These are phyloP conservation scores for Curvularia hawaiiensis DNA, from an alignment of 2,329 filamentous ascomycete genomes.

Conservation along the genomic window DNA sequence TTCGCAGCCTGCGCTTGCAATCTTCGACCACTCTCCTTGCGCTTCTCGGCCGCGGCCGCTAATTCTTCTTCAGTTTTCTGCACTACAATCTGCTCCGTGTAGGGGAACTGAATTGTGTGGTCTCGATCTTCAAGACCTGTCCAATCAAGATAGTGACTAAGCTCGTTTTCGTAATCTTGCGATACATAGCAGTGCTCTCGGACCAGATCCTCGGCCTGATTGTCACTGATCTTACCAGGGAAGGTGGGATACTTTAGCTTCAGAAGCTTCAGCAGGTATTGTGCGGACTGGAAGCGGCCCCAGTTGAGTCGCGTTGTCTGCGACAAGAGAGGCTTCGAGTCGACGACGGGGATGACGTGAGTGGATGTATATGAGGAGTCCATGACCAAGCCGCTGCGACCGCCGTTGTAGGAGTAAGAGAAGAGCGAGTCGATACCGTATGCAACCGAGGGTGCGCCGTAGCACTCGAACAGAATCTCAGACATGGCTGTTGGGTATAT, in stretches of 20 bases:
- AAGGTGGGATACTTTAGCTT: conserved; percentile 91
- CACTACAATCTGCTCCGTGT: conserved; percentile 84
- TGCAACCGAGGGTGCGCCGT: conserved; percentile 84
- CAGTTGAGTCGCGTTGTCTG: conserved; percentile 92
- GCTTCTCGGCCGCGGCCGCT: conserved; percentile 85
- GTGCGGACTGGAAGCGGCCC: conserved; percentile 88
- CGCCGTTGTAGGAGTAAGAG: conserved; percentile 91
- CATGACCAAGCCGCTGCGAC: conserved; percentile 83
- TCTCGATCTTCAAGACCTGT: conserved; percentile 89
- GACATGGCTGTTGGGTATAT: conserved; percentile 74
- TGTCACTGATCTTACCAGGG: conserved; percentile 80
- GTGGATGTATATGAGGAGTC: conserved; percentile 94
- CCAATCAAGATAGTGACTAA: conserved; percentile 83
- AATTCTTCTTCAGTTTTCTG: conserved; percentile 97
- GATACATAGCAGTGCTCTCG: conserved; percentile 90
- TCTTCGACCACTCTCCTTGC: conserved; percentile 89
- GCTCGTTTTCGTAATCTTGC: conserved; percentile 78
- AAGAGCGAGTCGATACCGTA: conserved; percentile 98
- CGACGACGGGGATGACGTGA: conserved; percentile 90
- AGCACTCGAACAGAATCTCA: conserved; percentile 96
- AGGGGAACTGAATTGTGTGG: conserved; percentile 89
- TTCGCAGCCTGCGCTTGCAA: conserved; percentile 96
- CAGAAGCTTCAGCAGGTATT: conserved; percentile 89
- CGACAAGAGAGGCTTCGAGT: conserved; percentile 80
- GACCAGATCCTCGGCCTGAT: conserved; percentile 86